Evolutionary conservation across 2,329 filamentous ascomycete species (phyloP).

Genomic region (Cladorrhinum sp.): DNA sequence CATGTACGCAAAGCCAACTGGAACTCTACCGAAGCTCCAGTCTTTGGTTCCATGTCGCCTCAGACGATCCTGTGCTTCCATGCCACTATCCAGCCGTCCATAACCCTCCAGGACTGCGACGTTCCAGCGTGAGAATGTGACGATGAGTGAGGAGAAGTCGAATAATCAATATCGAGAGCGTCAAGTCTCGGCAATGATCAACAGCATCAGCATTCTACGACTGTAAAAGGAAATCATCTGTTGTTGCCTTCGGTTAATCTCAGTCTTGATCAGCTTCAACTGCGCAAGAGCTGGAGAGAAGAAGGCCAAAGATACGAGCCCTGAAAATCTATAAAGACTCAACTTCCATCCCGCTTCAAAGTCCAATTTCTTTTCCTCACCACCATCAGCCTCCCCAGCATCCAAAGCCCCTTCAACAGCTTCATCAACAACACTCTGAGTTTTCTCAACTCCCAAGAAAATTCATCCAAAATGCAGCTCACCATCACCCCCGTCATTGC

Average conservation of each 20-base stretch:
- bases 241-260: background rate
- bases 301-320: background rate
- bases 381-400: background rate
- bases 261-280: background rate
- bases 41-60: background rate
- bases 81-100: background rate
- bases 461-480: slow-evolving; percentile 16
- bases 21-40: background rate
- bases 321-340: background rate
- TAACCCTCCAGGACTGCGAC: background rate
- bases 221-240: background rate
- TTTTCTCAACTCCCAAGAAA: background rate
- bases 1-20: background rate
- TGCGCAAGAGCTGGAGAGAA: background rate
- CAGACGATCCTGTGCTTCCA: background rate
- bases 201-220: background rate
- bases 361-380: background rate
- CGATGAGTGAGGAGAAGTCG: background rate
- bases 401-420: background rate
- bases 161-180: background rate
- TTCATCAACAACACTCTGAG: background rate
- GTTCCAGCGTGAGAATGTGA: background rate
- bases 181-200: background rate
- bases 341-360: background rate
- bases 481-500: slow-evolving; percentile 6